Conservation (phyloP, 192 early-diverging fungal genomes). For the Gamsiella multidivaricata region DNA sequence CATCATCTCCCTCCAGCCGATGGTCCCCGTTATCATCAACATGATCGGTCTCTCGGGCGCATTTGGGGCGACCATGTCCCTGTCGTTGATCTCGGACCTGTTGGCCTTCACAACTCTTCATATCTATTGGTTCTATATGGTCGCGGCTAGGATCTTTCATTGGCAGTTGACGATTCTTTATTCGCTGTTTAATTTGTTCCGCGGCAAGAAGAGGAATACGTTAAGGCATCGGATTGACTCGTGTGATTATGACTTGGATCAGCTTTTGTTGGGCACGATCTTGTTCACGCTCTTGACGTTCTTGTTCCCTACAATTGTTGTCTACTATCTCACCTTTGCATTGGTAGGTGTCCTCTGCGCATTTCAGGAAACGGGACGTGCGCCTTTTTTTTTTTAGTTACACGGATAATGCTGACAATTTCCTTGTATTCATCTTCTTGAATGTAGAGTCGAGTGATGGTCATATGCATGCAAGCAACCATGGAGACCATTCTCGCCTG, state of each 20-base stretch:
- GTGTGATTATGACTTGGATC: constrained; percentile 95
- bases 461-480: constrained; percentile 83
- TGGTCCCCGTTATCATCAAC: constrained; percentile 71
- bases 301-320: constrained; percentile 93
- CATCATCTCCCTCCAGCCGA: constrained; percentile 57
- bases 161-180: constrained; percentile 90
- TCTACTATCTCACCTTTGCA: constrained; percentile 93
- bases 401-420: no score
- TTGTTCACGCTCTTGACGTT: constrained; percentile 93
- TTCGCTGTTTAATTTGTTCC: constrained; percentile 92
- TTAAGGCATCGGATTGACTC: constrained; percentile 92
- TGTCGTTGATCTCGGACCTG: constrained; percentile 87
- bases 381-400: not conserved
- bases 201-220: constrained; percentile 88
- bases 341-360: constrained; percentile 60
- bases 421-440: not conserved
- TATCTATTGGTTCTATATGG: constrained; percentile 95
- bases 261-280: constrained; percentile 93
- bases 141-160: constrained; percentile 91
- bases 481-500: constrained; percentile 89
- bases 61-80: constrained; percentile 86
- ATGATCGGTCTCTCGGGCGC: constrained; percentile 80
- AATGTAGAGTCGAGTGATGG: constrained; percentile 76
- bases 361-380: not conserved
- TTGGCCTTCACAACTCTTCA: constrained; percentile 89